Evolutionary conservation across 1,139 yeast species (phyloP).

Genomic region (Suhomyces coccinellae): DNA sequence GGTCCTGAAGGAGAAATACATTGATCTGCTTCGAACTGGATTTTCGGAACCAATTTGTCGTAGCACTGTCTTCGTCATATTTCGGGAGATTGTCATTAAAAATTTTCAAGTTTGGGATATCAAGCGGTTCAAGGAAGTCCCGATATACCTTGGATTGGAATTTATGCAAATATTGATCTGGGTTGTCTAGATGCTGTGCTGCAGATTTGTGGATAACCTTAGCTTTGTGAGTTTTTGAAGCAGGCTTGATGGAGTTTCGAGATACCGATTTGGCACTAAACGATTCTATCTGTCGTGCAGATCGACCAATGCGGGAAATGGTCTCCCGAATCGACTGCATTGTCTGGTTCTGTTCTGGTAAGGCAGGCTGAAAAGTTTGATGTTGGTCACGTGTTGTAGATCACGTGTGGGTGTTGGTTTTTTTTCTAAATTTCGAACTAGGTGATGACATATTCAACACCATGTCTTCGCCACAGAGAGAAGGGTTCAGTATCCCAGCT

Average conservation of each 20-base stretch:
- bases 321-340: constrained; percentile 27
- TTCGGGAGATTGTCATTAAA: constrained; percentile 23
- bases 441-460: constrained; percentile 7
- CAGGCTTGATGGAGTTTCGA: not conserved
- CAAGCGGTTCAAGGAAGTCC: constrained; percentile 39
- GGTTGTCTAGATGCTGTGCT: not conserved
- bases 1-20: constrained; percentile 30
- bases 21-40: constrained; percentile 18
- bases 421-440: not conserved
- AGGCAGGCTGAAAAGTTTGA: constrained; percentile 2
- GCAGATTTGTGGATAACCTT: not conserved
- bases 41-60: constrained; percentile 29
- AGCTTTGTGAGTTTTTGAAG: not conserved
- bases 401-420: constrained; percentile 7
- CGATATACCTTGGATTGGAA: constrained; percentile 30
- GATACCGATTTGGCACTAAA: constrained; percentile 5
- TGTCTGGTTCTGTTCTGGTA: not conserved
- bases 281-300: constrained; percentile 24
- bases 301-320: constrained; percentile 24
- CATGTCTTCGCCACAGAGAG: constrained; percentile 72
- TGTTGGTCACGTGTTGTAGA: not conserved
- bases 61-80: constrained; percentile 28
- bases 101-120: constrained; percentile 37
- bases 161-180: constrained; percentile 7
- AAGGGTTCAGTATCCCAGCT: constrained; percentile 89